Base-by-base conservation (phyloP, 1,139 yeast genomes). In the Geotrichum restrictum region DNA sequence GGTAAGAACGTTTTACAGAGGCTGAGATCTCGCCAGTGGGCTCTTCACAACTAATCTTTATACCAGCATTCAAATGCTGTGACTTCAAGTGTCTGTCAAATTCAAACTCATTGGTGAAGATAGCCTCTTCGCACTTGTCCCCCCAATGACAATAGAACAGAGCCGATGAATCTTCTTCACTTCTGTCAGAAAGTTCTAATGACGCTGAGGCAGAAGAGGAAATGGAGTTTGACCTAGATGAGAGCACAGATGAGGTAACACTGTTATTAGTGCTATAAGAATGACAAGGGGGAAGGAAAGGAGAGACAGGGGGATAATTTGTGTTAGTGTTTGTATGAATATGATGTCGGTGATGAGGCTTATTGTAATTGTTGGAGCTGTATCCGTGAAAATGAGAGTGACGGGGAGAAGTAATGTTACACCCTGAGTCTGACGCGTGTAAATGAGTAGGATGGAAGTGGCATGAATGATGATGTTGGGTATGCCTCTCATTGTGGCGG, bases 71-170 rank as follows among this genome's bases (percentile, higher is more conserved):
- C 11, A 48, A 32, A 33, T 53, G 58, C 38, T 54, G 54, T 36
- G 62, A 64, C 31, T 57, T 55, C 48, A 69, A 48, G 55, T 69
- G 72, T 27, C 55, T 56, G 46, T 66, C 69, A 21, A 69, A 60
- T 13, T 68, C 71, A 8, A 52, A 40, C 47, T 62, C 65, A 38
- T 56, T 58, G 38, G 54, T 49, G 52, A 69, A 68, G 33, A 57
- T 58, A 16, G 61, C 64, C 31, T 66, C 64, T 22, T 62, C 64
- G 42, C 63, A 60, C 40, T 67, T 69, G 42, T 63, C 62, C 43
- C 65, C 70, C 72, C 73, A 69, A 55, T 69, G 73, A 52, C 73
- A 69, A 56, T 67, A 67, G 14, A 64, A 56, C 16, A 46, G 50
- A 39, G 51, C 53, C 8, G 50, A 33, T 4, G 40, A 19, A 7